Conservation (phyloP, 2,329 filamentous ascomycete genomes). For the Fusarium cyanostomum region DNA sequence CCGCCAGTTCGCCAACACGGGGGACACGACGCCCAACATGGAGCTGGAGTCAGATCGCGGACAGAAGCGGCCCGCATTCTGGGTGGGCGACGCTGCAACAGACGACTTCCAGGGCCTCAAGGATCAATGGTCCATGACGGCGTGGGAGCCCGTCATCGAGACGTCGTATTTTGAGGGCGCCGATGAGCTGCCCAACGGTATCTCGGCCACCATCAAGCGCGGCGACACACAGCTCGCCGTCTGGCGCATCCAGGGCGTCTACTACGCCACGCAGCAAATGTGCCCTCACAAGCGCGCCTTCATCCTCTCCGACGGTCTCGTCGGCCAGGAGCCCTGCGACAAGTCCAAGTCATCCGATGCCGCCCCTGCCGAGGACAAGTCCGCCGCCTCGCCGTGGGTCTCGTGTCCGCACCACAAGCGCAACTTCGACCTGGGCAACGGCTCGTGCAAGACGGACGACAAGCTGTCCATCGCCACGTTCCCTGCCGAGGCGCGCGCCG, state of each 20-base stretch:
- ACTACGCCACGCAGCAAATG: conserved; percentile 92
- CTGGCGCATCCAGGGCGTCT: conserved; percentile 82
- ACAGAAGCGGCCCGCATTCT: conserved; percentile 79
- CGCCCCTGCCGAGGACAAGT: conserved; percentile 38
- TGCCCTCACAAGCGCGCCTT: conserved; percentile 93
- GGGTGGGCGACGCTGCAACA: conserved; percentile 73
- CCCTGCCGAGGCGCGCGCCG: conserved; percentile 73
- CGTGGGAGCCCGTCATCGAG: conserved; percentile 84
- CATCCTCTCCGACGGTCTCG: conserved; percentile 84
- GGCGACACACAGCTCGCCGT: conserved; percentile 90
- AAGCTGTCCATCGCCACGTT: conserved; percentile 85
- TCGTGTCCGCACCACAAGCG: conserved; percentile 91
- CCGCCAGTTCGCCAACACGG: conserved; percentile 84
- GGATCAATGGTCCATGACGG: conserved; percentile 67
- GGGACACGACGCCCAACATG: conserved; percentile 73
- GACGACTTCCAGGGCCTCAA: conserved; percentile 76
- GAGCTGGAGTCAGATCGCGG: conserved; percentile 77
- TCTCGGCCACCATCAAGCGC: conserved; percentile 81
- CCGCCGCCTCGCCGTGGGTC: conserved; percentile 70
- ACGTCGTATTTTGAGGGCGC: conserved; percentile 72
- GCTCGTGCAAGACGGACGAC: conserved; percentile 78
- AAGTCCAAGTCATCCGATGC: conserved; percentile 31
- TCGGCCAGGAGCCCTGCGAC: conserved; percentile 69
- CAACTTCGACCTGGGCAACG: conserved; percentile 80
- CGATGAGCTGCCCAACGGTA: conserved; percentile 73